Evolutionary conservation across 2,329 filamentous ascomycete genomes (phyloP).

Genomic region (Akanthomyces lecanii): DNA sequence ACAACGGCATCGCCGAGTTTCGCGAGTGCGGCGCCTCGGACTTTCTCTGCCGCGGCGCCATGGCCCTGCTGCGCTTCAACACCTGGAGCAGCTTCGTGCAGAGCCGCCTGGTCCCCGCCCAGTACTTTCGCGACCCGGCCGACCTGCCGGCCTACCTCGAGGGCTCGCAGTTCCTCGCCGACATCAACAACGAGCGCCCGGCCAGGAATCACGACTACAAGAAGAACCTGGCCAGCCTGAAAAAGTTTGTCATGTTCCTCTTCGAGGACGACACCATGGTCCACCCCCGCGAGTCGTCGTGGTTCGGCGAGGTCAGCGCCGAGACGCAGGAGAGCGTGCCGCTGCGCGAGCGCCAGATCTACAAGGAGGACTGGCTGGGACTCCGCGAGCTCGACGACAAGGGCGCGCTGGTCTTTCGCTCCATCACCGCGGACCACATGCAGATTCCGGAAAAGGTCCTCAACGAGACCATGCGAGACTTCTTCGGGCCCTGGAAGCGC

Average conservation of each 20-base stretch:
- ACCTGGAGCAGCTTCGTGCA: constrained; percentile 80
- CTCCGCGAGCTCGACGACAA: constrained; percentile 73
- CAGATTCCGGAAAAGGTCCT: constrained; percentile 63
- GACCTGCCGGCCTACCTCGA: constrained; percentile 68
- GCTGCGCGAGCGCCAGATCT: constrained; percentile 67
- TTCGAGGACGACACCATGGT: constrained; percentile 84
- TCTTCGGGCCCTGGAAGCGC: constrained; percentile 54
- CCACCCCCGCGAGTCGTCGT: constrained; percentile 83
- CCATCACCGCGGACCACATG: constrained; percentile 78
- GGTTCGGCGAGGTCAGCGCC: constrained; percentile 83
- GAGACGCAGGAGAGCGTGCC: constrained; percentile 54
- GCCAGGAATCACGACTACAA: constrained; percentile 72
- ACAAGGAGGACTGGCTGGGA: constrained; percentile 91
- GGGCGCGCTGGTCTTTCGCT: constrained; percentile 72
- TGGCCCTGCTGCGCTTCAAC: constrained; percentile 72
- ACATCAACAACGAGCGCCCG: constrained; percentile 88
- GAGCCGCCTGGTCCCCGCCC: constrained; percentile 77
- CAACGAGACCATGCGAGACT: constrained; percentile 60
- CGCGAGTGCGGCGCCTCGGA: constrained; percentile 67
- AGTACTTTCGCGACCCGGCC: constrained; percentile 78
- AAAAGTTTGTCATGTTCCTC: constrained; percentile 82
- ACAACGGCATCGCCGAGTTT: constrained; percentile 88
- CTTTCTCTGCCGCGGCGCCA: constrained; percentile 75
- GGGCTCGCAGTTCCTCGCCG: constrained; percentile 82
- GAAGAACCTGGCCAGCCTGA: constrained; percentile 62